Evolutionary conservation across 805 yeast species (phyloP).

Genomic region (Saccharomycopsis oosterbeekiorum): DNA sequence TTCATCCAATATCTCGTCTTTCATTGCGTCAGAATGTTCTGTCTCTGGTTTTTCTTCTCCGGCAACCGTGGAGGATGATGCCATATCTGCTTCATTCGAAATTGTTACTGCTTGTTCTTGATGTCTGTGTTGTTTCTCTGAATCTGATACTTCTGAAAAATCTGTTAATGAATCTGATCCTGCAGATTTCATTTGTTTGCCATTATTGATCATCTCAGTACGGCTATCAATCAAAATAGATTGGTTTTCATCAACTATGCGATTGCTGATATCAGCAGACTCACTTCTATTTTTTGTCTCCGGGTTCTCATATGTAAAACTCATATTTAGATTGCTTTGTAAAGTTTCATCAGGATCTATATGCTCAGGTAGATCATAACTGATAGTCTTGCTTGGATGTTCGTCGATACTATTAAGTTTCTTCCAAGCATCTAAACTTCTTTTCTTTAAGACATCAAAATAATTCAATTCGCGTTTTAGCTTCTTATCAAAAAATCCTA

Average conservation of each 20-base stretch:
- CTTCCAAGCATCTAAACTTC: conserved; percentile 3
- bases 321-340: not conserved
- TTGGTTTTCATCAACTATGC: not conserved
- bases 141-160: not conserved
- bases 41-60: not conserved
- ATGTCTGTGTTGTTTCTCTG: not conserved
- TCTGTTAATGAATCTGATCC: conserved; percentile 1
- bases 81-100: not conserved
- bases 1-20: not conserved
- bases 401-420: not conserved
- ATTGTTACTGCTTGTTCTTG: not conserved
- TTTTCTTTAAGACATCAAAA: conserved; percentile 15
- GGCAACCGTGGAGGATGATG: not conserved
- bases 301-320: not conserved
- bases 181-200: not conserved
- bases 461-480: conserved; percentile 7
- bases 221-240: not conserved
- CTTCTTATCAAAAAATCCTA: conserved; percentile 11
- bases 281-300: not conserved
- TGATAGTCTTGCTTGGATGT: not conserved
- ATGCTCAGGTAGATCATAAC: not conserved
- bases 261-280: not conserved
- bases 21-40: not conserved
- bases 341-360: not conserved
- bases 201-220: not conserved